A percentile compares a stretch with the other conserved stretches of the same genome.
These are phyloP conservation scores for Fraxinus baroniana DNA, from an alignment of 305 asterid species.

Conservation along the genomic window DNA sequence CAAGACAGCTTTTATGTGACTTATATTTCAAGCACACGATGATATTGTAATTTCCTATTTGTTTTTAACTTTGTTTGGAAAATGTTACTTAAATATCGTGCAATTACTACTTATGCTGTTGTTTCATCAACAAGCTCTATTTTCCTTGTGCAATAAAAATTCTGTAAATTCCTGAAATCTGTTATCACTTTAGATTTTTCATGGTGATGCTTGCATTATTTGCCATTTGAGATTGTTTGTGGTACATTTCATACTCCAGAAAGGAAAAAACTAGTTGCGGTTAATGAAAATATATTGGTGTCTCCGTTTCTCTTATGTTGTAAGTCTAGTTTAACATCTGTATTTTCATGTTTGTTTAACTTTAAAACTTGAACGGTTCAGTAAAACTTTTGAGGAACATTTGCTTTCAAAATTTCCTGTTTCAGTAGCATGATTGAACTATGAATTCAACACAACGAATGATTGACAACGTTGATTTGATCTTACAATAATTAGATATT, in stretches of 20 bases:
- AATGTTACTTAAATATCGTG: background rate
- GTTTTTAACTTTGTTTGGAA: background rate
- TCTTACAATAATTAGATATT: background rate
- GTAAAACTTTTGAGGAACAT: background rate
- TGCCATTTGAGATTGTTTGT: background rate
- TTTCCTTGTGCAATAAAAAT: background rate
- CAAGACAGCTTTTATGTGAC: background rate
- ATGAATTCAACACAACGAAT: background rate
- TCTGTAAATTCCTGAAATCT: background rate
- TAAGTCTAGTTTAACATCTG: background rate
- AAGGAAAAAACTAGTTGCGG: background rate
- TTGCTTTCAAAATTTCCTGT: no score
- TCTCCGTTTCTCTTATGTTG: background rate
- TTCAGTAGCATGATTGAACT: no score
- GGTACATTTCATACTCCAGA: background rate
- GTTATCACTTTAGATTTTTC: background rate
- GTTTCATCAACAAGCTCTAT: background rate
- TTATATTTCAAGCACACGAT: background rate
- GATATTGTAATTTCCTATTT: background rate
- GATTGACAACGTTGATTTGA: background rate
- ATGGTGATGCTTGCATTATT: background rate
- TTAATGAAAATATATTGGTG: background rate
- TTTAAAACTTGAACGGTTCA: background rate
- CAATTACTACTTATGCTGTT: background rate
- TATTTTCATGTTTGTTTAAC: background rate